Evolutionary conservation across 2,329 filamentous ascomycete genomes (phyloP), one percentile per base, ranked within the genome.

Genomic region (Pseudocercospora fijiensis): DNA sequence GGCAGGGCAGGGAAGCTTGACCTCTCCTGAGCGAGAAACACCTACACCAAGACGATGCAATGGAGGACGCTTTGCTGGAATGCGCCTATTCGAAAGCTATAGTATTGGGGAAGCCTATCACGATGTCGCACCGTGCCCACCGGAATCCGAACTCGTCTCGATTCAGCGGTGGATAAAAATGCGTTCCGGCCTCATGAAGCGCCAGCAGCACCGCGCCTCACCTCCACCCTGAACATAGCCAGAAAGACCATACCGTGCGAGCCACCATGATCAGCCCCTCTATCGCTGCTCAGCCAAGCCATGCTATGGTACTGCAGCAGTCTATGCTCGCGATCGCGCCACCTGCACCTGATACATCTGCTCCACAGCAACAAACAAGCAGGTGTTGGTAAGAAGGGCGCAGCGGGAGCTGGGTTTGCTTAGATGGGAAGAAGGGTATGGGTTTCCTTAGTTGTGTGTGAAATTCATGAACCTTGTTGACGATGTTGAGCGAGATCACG

Each of bases 331-430:
- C n/a, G 18, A 20, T 10, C 43, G 43, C n/a, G 18, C 13, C 8
- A 20, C 22, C 49, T 57, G 20, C 13, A 33, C 55, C 30, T 41
- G 18, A 45, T 57, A 57, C 30, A 58, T 53, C 41, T 49, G 26
- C 7, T 57, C 60, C 27, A 62, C 60, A 20, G 53, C 55, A 51
- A 62, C 60, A 37, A 62, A 62, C n/a, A n/a, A n/a, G n/a, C n/a
- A n/a, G n/a, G n/a, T n/a, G n/a, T n/a, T n/a, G n/a, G n/a, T n/a
- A n/a, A n/a, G n/a, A n/a, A n/a, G n/a, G n/a, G n/a, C n/a, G n/a
- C n/a, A n/a, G n/a, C n/a, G n/a, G n/a, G n/a, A n/a, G n/a, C n/a
- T n/a, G n/a, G n/a, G n/a, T n/a, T n/a, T n/a, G n/a, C n/a, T n/a
- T n/a, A n/a, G n/a, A n/a, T n/a, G n/a, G n/a, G n/a, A n/a, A n/a